Base-by-base conservation (phyloP, 2,329 filamentous ascomycete genomes). In the Rutstroemia sydowiana region DNA sequence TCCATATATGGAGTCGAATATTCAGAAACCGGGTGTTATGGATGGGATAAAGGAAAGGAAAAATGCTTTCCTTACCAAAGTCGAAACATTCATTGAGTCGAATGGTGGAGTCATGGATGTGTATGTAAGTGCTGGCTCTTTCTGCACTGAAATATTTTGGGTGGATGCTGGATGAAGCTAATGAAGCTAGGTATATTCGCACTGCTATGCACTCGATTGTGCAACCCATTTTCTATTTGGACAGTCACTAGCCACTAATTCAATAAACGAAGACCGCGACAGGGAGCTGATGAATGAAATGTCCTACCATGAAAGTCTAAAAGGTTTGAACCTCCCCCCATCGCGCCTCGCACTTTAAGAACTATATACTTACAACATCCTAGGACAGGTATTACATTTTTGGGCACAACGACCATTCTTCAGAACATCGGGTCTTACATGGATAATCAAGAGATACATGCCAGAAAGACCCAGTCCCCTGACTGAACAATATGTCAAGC, bases 201-300 rank as follows among this genome's bases (percentile, higher is more conserved):
- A 87, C 56, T 76, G 82, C 23, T 87, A 84, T 63, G 83, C 84
- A 1, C 79, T 85, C 48, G 84, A 87, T 61, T 85, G 83, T 59
- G 76, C 81, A 26, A 84, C 82, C 0, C 79, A 85, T 59, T 82
- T 85, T 57, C 72, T 87, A n/a, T 85, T 87, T 61, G 79, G 84
- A 50, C 82, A 82, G 0, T 73, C 79, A 7, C 2, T 3, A 52
- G 83, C 82, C 2, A 78, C 79, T 1, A 72, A 82, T 54, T 84
- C 82, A 8, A 71, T 87, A 2, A 70, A 75, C 28, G 68, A 73
- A 16, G 59, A 69, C 30, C 63, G 73, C n/a, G 81, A 87, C 51
- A 76, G 81, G 55, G 72, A 76, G 13, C 77, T 87, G 65, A 85
- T 87, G 83, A 75, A 79, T 51, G 80, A 87, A 61, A 73, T 86